Percentiles rank a stretch among this genome's conserved stretches.
Conservation (phyloP, 2,329 filamentous ascomycete species). For the Penicillium concentricum region DNA sequence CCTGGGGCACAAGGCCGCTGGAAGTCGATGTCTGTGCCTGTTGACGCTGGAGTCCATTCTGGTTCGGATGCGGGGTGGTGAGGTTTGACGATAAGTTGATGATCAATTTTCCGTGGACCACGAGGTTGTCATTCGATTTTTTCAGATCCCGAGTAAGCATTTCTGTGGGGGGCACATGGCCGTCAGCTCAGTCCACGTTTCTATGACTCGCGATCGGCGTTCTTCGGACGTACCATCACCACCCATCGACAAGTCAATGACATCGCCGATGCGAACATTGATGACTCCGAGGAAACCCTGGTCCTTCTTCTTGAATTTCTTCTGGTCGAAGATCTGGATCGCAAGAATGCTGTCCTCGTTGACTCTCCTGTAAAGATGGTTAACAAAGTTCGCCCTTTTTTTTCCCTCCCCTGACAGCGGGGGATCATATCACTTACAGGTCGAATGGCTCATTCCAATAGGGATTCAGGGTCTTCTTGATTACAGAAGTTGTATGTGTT, state of each 20-base stretch:
- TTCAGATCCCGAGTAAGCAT: slow-evolving; percentile 98
- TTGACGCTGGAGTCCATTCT: slow-evolving; percentile 38
- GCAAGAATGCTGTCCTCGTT: slow-evolving; percentile 95
- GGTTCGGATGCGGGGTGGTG: slow-evolving; percentile 62
- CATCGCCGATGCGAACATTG: slow-evolving; percentile 92
- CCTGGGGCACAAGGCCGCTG: slow-evolving; percentile 39
- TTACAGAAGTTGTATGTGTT: slow-evolving; percentile 95
- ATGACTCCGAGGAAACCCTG: slow-evolving; percentile 98
- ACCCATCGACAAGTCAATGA: slow-evolving; percentile 84
- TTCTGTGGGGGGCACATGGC: slow-evolving; percentile 53
- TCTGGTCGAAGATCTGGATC: slow-evolving; percentile 98
- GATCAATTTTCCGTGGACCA: slow-evolving; percentile 96
- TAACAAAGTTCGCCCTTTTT: slow-evolving; percentile 9
- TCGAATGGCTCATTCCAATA: slow-evolving; percentile 99
- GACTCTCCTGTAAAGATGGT: slow-evolving; percentile 62
- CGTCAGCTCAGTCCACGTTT: slow-evolving; percentile 15
- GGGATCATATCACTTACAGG: slow-evolving; percentile 63
- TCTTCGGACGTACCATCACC: slow-evolving; percentile 71
- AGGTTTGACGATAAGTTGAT: slow-evolving; percentile 95
- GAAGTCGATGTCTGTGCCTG: slow-evolving; percentile 37
- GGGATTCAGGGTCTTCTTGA: slow-evolving; percentile 97
- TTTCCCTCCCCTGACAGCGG: background rate
- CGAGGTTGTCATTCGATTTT: slow-evolving; percentile 96
- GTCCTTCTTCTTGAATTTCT: slow-evolving; percentile 99
- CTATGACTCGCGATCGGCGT: slow-evolving; percentile 2